These are phyloP conservation scores for Calycina herbarum DNA, from an alignment of 2,329 filamentous ascomycete species.

Conservation along the genomic window DNA sequence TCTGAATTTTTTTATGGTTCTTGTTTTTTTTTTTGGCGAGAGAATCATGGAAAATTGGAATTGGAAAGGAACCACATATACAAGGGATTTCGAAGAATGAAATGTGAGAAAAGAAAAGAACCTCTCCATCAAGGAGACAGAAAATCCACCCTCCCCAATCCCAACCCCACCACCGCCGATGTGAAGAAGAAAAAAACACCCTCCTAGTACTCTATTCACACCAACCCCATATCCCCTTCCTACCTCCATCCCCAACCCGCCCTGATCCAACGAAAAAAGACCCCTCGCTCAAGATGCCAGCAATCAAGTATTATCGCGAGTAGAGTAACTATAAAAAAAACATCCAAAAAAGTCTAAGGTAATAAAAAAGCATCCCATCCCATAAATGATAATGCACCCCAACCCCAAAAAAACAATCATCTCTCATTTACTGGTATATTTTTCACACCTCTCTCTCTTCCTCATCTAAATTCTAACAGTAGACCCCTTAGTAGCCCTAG, in stretches of 20 bases:
- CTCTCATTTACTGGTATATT: conserved; percentile 5
- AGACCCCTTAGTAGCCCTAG: conserved; percentile 42
- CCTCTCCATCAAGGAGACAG: not conserved
- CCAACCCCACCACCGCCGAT: not conserved
- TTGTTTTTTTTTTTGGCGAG: not conserved
- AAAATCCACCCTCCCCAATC: not conserved
- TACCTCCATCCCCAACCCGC: too few species aligned
- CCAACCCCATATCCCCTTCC: not conserved
- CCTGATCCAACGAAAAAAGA: too few species aligned
- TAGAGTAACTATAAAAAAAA: not conserved
- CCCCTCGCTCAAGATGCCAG: conserved; percentile 2
- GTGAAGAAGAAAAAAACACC: not conserved
- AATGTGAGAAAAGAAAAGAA: not conserved
- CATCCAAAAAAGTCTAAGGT: not conserved
- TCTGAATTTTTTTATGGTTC: not conserved
- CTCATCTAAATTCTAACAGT: conserved; percentile 30
- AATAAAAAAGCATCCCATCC: not conserved
- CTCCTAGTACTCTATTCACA: not conserved
- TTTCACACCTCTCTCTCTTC: not conserved
- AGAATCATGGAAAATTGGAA: not conserved
- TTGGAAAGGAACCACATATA: not conserved
- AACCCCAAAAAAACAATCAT: not conserved
- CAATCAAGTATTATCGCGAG: conserved; percentile 1
- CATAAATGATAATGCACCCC: too few species aligned
- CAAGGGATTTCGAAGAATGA: not conserved